Base-by-base conservation (phyloP, 2,329 filamentous ascomycete species). In the Anthostomella pinea region DNA sequence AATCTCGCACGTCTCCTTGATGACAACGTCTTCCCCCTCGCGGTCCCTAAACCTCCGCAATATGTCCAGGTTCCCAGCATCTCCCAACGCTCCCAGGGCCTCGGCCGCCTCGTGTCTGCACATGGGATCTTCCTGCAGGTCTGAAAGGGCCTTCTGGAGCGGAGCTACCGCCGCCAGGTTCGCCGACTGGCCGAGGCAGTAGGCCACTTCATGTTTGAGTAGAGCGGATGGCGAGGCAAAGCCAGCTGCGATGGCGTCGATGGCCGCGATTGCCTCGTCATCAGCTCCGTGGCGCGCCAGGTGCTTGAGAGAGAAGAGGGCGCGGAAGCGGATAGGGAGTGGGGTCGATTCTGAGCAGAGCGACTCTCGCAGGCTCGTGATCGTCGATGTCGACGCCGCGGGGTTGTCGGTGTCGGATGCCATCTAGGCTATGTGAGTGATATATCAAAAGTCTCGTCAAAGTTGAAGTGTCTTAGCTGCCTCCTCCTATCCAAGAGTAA, bases 1-100 rank as follows among this genome's bases (percentile, higher is more conserved):
- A 59, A 98, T 93, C 60, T 98, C 93, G 62, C 93, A 98, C 1
- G 93, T 98, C 73, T 98, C 90, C 26, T 78, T 79, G n/a, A 98
- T 82, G 24, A 89, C 85, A 18, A 85, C 80, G 21, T 82, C 75
- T 66, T 97, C 90, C 13, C 77, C 79, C 45, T 73, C 66, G 46
- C 87, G 80, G 59, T 96, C 86, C 45, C 87, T 77, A 57, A 88
- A 79, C 48, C 78, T 64, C 58, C 75, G 79, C 48, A 98, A 68
- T 21, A 97, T 65, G 3, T 80, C 79, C 58, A 98, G 62, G 57
- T 87, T 90, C 4, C 75, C 75, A 19, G 72, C 67, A 58, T 91
- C 81, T 4, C 87, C 88, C 43, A 98, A 69, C 8, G 93, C 93
- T 9, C 88, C 93, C 10, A 98, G 73, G 3, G 93, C 93, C 70